Percentiles rank a stretch among this genome's conserved stretches.
Conservation (phyloP, 2,329 filamentous ascomycete genomes). For the Colletotrichum echinochloae region DNA sequence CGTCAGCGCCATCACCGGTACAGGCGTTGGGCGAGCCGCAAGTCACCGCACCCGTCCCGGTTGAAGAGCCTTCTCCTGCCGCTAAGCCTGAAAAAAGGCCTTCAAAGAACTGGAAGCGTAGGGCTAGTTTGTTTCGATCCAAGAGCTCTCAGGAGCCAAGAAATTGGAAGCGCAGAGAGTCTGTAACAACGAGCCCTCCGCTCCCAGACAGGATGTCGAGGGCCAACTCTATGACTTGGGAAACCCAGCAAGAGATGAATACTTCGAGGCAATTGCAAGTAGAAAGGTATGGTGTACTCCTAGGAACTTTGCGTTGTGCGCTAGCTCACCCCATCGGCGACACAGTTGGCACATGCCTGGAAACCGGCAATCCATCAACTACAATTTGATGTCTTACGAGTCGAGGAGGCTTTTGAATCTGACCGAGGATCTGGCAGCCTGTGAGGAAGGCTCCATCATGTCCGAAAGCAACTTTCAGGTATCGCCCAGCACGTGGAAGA, state of each 20-base stretch:
- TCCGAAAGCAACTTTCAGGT: conserved; percentile 51
- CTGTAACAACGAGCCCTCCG: conserved; percentile 18
- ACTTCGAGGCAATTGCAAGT: conserved; percentile 41
- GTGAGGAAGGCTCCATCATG: conserved; percentile 49
- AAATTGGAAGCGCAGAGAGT: conserved; percentile 24
- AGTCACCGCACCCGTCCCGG: background rate
- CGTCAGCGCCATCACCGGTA: conserved; percentile 23
- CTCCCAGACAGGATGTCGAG: conserved; percentile 37
- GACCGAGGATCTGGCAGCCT: conserved; percentile 48
- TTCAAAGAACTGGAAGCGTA: conserved; percentile 39
- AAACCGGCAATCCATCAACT: conserved; percentile 56
- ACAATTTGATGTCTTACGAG: conserved; percentile 59
- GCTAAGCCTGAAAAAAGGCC: conserved; percentile 20
- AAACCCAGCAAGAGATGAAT: conserved; percentile 39
- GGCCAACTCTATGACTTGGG: conserved; percentile 41
- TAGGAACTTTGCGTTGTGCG: background rate
- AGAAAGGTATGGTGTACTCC: conserved; percentile 32
- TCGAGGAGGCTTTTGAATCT: conserved; percentile 58
- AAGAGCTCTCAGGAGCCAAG: conserved; percentile 39
- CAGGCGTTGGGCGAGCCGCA: conserved; percentile 18
- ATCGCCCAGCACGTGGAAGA: conserved; percentile 52
- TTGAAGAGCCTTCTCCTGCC: background rate
- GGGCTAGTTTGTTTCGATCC: conserved; percentile 39
- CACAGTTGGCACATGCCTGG: conserved; percentile 49
- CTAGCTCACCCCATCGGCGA: conserved; percentile 30